Conservation (phyloP, 2,329 filamentous ascomycete genomes). For the Trichophaea hybrida region DNA sequence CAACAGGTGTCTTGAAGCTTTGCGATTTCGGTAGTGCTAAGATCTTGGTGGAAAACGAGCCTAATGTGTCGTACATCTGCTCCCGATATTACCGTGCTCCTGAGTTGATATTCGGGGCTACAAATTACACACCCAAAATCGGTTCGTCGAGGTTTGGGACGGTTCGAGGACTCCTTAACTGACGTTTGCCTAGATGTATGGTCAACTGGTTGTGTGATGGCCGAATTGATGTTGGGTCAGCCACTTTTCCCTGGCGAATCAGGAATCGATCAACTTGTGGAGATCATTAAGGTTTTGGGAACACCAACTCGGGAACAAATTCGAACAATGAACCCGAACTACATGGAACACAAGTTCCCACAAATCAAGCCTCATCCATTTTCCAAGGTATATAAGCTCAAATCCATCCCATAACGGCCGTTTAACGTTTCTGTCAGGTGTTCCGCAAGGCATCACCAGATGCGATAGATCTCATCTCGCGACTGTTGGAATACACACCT, state of each 20-base stretch:
- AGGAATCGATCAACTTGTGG: constrained; percentile 93
- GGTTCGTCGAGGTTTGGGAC: constrained; percentile 45
- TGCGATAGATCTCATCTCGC: constrained; percentile 88
- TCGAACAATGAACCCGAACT: constrained; percentile 99
- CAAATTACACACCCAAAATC: constrained; percentile 99
- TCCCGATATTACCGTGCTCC: constrained; percentile 97
- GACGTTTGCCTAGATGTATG: constrained; percentile 60
- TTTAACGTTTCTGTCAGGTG: constrained; percentile 41
- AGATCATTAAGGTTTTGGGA: constrained; percentile 97
- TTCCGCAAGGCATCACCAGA: constrained; percentile 91
- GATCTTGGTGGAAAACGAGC: constrained; percentile 96
- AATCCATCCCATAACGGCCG: not conserved
- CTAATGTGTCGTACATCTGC: constrained; percentile 98
- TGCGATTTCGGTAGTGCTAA: constrained; percentile 99
- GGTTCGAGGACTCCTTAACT: constrained; percentile 6
- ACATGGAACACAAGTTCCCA: constrained; percentile 99
- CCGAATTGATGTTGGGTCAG: constrained; percentile 95
- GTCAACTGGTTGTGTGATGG: constrained; percentile 99
- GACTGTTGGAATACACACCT: constrained; percentile 88
- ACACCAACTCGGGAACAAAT: constrained; percentile 97
- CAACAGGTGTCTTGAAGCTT: constrained; percentile 82
- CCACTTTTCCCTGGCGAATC: constrained; percentile 96
- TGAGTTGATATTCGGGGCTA: constrained; percentile 95
- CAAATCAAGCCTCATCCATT: constrained; percentile 99
- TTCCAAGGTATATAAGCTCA: constrained; percentile 53